Evolutionary conservation across 768 basidiomycete species (phyloP), one percentile per base, ranked within the genome.

Genomic region (Hirschioporus abietinus): DNA sequence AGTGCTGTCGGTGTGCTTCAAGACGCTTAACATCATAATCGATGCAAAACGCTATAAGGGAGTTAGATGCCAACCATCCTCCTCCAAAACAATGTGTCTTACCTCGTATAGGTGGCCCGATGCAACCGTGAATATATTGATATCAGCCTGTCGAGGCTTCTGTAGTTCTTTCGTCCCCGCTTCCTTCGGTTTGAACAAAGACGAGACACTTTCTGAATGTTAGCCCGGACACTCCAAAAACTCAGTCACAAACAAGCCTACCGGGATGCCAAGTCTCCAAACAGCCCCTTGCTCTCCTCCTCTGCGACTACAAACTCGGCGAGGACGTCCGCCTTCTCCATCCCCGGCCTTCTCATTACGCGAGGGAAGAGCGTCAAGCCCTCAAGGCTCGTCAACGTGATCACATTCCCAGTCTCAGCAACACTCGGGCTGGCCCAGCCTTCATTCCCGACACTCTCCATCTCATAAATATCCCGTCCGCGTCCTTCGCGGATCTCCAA

Each of bases 111-210:
- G 81, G 64, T 96, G 78, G 0, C 97, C 97, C 0, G 97, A 99
- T 7, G 97, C 97, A 20, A 99, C 96, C 0, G 97, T 99, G 78
- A 99, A 99, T 70, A 99, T 96, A 72, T 99, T 99, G 78, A 99
- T 97, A 35, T 97, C 93, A 7, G 96, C 95, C 70, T 93, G 90
- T 42, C 77, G 73, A 20, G 70, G 74, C 35, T 68, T 72, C 0
- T 71, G 64, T 1, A 71, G 64, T 0, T 72, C 66, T 70, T 58
- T 72, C 1, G 67, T 68, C n/a, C 71, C 72, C 30, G 77, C 72
- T 15, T 63, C 60, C 66, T 78, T 73, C 66, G 68, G 66, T 23
- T 73, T 77, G 72, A 84, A 83, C 26, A 86, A 69, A 10, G 82
- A 84, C 67, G 78, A 76, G 65, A 88, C 66, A 36, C 84, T 86